Conservation (phyloP, 352 stramenopile species). For the Phytophthora cryptogea region DNA sequence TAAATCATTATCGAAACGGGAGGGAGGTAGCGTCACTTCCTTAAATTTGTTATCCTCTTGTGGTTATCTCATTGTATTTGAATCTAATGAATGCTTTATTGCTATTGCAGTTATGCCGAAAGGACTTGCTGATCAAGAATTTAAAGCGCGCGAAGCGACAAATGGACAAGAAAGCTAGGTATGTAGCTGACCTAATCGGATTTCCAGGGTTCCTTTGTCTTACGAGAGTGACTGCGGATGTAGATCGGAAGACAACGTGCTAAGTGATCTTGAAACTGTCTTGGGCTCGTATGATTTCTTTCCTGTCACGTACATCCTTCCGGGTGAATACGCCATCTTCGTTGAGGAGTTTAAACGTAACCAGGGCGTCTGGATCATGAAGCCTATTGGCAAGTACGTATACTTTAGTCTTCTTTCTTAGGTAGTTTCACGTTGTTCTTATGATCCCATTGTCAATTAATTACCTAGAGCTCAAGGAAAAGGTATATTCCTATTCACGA, state of each 20-base stretch:
- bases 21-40: slow-evolving; percentile 49
- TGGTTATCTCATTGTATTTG: neutral
- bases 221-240: neutral
- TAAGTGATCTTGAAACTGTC: slow-evolving; percentile 24
- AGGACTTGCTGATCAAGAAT: slow-evolving; percentile 96
- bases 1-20: slow-evolving; percentile 93
- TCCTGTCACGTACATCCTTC: slow-evolving; percentile 93
- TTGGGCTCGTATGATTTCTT: slow-evolving; percentile 90
- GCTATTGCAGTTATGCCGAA: slow-evolving; percentile 79
- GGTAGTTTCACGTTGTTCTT: slow-evolving; percentile 1
- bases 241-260: slow-evolving; percentile 50
- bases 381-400: slow-evolving; percentile 91
- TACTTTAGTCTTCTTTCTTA: neutral
- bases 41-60: neutral
- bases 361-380: slow-evolving; percentile 96
- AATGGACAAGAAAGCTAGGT: slow-evolving; percentile 84
- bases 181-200: neutral
- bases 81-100: neutral
- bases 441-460: neutral
- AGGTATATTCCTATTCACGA: slow-evolving; percentile 96
- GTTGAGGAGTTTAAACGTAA: slow-evolving; percentile 94
- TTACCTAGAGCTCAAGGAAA: slow-evolving; percentile 75
- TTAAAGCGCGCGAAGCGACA: slow-evolving; percentile 88
- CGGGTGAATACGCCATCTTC: slow-evolving; percentile 94
- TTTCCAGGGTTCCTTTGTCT: neutral